phyloP scores from a whole-genome alignment of 2,329 filamentous ascomycete species.

The Fonsecaea pedrosoi region DNA sequence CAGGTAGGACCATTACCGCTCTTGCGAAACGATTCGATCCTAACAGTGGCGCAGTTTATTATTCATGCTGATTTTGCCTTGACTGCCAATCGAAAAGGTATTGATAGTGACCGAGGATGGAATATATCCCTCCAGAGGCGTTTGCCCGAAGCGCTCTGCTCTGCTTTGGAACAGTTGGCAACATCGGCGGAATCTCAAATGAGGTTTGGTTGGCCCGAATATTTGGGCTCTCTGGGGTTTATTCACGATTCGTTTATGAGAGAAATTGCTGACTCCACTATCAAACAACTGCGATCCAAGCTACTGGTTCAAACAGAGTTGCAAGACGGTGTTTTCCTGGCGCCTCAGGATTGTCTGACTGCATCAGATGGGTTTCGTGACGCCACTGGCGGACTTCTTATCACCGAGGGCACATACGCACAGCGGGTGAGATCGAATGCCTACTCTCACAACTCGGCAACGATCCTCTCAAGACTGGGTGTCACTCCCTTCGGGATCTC shows the following conservation, averaged over 20 bases:
- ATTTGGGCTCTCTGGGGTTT: slow-evolving; percentile 21
- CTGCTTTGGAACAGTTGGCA: slow-evolving; percentile 22
- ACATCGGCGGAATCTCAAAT: slow-evolving; percentile 21
- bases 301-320: slow-evolving; percentile 19
- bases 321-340: slow-evolving; percentile 10
- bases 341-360: slow-evolving; percentile 17
- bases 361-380: slow-evolving; percentile 24
- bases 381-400: slow-evolving; percentile 16
- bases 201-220: slow-evolving; percentile 23
- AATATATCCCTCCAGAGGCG: slow-evolving; percentile 18
- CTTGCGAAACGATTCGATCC: not conserved
- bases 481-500: slow-evolving; percentile 9
- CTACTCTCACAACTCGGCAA: slow-evolving; percentile 13
- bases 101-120: slow-evolving; percentile 20
- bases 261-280: slow-evolving; percentile 17
- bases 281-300: slow-evolving; percentile 16
- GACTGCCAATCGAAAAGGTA: slow-evolving; percentile 21
- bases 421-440: slow-evolving; percentile 19
- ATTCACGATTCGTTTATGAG: slow-evolving; percentile 24
- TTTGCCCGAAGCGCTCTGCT: slow-evolving; percentile 10
- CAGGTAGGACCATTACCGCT: slow-evolving; percentile 1
- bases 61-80: slow-evolving; percentile 28
- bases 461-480: slow-evolving; percentile 15
- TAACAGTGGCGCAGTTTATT: slow-evolving; percentile 20
- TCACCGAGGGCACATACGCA: slow-evolving; percentile 17